Evolutionary conservation across 192 early-diverging fungal genomes (phyloP).

Genomic region (Coemansia biformis): DNA sequence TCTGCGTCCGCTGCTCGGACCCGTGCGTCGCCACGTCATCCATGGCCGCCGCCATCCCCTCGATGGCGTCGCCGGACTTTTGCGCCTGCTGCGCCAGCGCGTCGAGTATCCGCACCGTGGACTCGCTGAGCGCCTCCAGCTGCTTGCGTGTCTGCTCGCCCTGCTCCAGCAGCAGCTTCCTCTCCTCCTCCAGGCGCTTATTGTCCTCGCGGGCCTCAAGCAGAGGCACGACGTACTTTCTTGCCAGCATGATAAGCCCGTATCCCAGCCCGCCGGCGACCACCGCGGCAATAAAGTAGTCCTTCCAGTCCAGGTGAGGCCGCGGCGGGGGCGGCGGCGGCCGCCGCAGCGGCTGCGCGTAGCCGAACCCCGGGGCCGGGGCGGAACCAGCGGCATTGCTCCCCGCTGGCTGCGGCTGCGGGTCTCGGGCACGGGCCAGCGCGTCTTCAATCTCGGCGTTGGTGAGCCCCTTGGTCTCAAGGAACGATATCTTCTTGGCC

Average conservation of each 20-base stretch:
- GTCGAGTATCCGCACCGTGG: conserved; percentile 59
- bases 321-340: conserved; percentile 55
- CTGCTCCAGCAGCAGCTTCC: conserved; percentile 58
- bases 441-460: conserved; percentile 89
- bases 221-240: conserved; percentile 44
- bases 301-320: conserved; percentile 83
- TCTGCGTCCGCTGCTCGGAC: conserved; percentile 14
- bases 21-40: conserved; percentile 38
- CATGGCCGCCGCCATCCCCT: conserved; percentile 50
- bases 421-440: conserved; percentile 53
- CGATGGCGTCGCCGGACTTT: conserved; percentile 65
- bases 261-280: conserved; percentile 85
- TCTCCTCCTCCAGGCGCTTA: conserved; percentile 56
- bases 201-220: conserved; percentile 46
- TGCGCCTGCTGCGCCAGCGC: conserved; percentile 63
- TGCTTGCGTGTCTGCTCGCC: conserved; percentile 65
- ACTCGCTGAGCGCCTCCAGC: conserved; percentile 64
- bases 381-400: conserved; percentile 3
- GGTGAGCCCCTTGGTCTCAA: conserved; percentile 92
- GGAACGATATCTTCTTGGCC: conserved; percentile 89
- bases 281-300: conserved; percentile 84
- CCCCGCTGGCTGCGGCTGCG: conserved; percentile 5
- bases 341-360: conserved; percentile 39
- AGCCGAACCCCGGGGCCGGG: conserved; percentile 22
- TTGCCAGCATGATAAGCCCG: conserved; percentile 68